These are phyloP conservation scores for Apiotrichum montevideense DNA, from an alignment of 1,284 basidiomycete species.

Conservation along the genomic window DNA sequence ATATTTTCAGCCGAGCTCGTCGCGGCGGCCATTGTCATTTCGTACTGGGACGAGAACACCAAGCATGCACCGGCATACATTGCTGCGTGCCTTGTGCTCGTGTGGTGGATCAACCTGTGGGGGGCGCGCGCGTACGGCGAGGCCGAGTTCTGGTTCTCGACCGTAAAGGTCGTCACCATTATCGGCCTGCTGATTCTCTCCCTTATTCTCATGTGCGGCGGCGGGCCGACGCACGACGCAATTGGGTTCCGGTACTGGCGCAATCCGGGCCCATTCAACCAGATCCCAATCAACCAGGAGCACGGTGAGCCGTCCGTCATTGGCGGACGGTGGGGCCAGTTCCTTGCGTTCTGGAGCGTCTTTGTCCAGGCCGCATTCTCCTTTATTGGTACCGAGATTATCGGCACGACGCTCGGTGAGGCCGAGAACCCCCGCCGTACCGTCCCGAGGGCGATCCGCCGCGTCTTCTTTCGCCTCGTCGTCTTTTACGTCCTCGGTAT, in stretches of 20 bases:
- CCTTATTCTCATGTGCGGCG: slow-evolving; percentile 64
- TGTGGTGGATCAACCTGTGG: slow-evolving; percentile 47
- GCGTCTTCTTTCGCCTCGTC: slow-evolving; percentile 72
- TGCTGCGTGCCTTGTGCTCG: slow-evolving; percentile 43
- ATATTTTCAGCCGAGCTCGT: slow-evolving; percentile 18
- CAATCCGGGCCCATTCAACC: slow-evolving; percentile 51
- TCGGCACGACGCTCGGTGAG: slow-evolving; percentile 59
- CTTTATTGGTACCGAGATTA: slow-evolving; percentile 71
- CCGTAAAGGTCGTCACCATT: slow-evolving; percentile 32
- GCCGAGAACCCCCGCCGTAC: slow-evolving; percentile 64
- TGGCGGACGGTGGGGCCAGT: slow-evolving; percentile 51
- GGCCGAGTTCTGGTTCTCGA: slow-evolving; percentile 36
- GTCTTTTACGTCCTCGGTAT: slow-evolving; percentile 58
- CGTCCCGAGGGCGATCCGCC: slow-evolving; percentile 69
- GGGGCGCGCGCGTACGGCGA: slow-evolving; percentile 37
- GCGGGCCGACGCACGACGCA: slow-evolving; percentile 53
- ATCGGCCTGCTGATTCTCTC: slow-evolving; percentile 54
- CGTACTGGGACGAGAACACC: slow-evolving; percentile 31
- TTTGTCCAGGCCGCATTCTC: slow-evolving; percentile 76
- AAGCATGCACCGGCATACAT: slow-evolving; percentile 45
- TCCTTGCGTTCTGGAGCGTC: slow-evolving; percentile 62
- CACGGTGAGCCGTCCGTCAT: slow-evolving; percentile 9
- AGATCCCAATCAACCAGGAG: slow-evolving; percentile 16
- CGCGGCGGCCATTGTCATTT: slow-evolving; percentile 24
- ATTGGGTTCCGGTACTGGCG: slow-evolving; percentile 57